Conservation (phyloP, 768 basidiomycete genomes). For the Hericium rajendrae region DNA sequence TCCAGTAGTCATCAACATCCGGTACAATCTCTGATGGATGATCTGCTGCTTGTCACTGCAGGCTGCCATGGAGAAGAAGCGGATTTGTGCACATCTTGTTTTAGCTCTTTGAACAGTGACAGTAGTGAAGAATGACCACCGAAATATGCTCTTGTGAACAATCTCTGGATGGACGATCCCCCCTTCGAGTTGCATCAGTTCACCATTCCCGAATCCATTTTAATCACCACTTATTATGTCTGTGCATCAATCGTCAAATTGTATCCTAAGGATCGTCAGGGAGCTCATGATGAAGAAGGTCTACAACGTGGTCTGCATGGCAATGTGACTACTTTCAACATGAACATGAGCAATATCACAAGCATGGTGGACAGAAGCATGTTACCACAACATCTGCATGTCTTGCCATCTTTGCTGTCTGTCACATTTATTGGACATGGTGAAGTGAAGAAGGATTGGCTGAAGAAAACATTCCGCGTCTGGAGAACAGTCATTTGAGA, state of each 20-base stretch:
- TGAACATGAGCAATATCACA: not conserved
- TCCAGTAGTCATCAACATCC: too few relatives aligned
- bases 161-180: constrained; percentile 28
- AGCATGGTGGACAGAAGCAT: not conserved
- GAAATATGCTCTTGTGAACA: constrained; percentile 22
- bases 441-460: constrained; percentile 19
- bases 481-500: constrained; percentile 18
- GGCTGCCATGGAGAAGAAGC: not conserved
- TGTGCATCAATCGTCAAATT: not conserved
- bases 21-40: too few relatives aligned
- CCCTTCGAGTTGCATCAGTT: constrained; percentile 22
- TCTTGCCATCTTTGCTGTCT: constrained; percentile 24
- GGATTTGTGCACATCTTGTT: not conserved
- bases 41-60: not conserved
- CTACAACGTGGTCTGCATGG: not conserved
- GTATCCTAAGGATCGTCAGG: constrained; percentile 17
- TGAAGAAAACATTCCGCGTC: constrained; percentile 25
- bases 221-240: constrained; percentile 16
- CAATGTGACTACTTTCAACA: not conserved
- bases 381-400: not conserved
- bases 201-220: constrained; percentile 28
- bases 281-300: not conserved
- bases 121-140: not conserved
- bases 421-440: constrained; percentile 28
- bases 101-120: not conserved